These are phyloP conservation scores for Suillus tomentosus DNA, from an alignment of 768 basidiomycete species.

Conservation along the genomic window DNA sequence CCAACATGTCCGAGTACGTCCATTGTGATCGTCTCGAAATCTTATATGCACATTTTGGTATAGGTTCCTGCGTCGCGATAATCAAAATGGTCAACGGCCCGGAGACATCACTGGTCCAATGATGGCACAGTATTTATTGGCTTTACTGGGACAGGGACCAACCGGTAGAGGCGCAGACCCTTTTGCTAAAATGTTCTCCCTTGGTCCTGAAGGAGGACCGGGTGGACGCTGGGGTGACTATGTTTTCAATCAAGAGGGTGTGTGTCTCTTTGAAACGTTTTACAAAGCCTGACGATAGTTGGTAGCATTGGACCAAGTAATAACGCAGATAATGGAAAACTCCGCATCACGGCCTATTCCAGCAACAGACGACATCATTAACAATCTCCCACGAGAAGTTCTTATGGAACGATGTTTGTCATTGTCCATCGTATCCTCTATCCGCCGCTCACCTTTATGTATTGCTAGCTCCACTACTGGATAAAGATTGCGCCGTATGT, in stretches of 20 bases:
- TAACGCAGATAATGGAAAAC: slow-evolving; percentile 86
- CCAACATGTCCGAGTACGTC: slow-evolving; percentile 58
- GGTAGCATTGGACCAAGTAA: slow-evolving; percentile 78
- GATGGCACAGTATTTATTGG: slow-evolving; percentile 74
- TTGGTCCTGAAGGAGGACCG: slow-evolving; percentile 40
- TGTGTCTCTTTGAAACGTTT: slow-evolving; percentile 14
- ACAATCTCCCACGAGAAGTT: slow-evolving; percentile 65
- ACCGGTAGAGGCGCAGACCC: slow-evolving; percentile 42
- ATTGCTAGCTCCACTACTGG: slow-evolving; percentile 53
- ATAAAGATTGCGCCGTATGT: slow-evolving; percentile 90
- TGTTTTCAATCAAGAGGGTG: slow-evolving; percentile 89
- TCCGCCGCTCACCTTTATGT: slow-evolving; percentile 11
- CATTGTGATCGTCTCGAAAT: slow-evolving; percentile 5
- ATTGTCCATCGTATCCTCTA: slow-evolving; percentile 7
- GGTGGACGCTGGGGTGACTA: slow-evolving; percentile 84
- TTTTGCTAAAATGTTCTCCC: slow-evolving; percentile 44
- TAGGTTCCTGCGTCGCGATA: slow-evolving; percentile 40
- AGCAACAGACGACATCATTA: slow-evolving; percentile 78
- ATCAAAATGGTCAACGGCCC: slow-evolving; percentile 23
- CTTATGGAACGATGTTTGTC: slow-evolving; percentile 64
- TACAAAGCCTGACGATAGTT: slow-evolving; percentile 13
- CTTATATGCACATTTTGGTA: slow-evolving; percentile 6
- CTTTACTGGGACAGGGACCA: slow-evolving; percentile 47
- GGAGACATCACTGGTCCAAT: slow-evolving; percentile 57
- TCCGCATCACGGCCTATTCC: slow-evolving; percentile 77